Conservation (phyloP, 2,329 filamentous ascomycete genomes). For the Botryotinia convoluta region DNA sequence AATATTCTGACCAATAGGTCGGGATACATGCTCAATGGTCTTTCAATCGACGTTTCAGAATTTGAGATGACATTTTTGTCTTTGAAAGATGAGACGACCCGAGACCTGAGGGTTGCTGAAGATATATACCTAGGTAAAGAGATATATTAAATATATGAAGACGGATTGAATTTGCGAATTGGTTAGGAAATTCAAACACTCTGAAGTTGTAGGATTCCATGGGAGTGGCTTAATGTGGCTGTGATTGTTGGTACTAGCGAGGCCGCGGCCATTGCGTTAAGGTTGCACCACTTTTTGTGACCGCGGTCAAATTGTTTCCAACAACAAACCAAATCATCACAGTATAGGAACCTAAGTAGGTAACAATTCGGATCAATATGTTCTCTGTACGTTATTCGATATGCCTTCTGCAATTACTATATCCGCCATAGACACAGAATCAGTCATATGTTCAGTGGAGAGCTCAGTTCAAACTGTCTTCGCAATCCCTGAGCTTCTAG, state of each 20-base stretch:
- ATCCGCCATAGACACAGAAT: not conserved
- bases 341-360: not conserved
- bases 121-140: not conserved
- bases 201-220: not conserved
- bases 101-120: not conserved
- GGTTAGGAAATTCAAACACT: not conserved
- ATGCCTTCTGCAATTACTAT: not conserved
- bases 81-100: not conserved
- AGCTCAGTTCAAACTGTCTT: slow-evolving; percentile 11
- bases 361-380: not conserved
- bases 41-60: not conserved
- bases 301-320: not conserved
- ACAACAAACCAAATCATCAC: not conserved
- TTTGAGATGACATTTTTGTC: not conserved
- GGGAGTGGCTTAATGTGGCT: slow-evolving; percentile 3
- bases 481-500: slow-evolving; percentile 14
- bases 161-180: not conserved
- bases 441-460: not conserved
- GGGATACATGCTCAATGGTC: not conserved
- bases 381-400: not conserved
- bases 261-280: not conserved
- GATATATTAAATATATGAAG: not conserved
- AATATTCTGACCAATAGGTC: not conserved
- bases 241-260: not conserved
- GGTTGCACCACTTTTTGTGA: not conserved